phyloP scores from a whole-genome alignment of 1,139 yeast genomes.

The Suhomyces panamericanus region DNA sequence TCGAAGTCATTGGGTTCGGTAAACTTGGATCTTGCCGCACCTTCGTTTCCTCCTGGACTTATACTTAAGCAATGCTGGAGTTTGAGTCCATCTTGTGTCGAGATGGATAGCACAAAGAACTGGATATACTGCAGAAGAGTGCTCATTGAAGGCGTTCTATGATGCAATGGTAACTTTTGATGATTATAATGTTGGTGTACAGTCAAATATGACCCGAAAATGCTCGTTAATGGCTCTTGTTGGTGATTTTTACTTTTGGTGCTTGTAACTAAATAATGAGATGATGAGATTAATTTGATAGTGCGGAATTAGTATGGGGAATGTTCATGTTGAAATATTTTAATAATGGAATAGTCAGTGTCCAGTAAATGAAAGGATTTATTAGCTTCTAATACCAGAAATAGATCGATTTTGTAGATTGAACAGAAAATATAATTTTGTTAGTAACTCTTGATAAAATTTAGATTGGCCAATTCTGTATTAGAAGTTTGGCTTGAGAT shows the following conservation, averaged over 20 bases:
- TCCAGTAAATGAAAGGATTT: too few relatives aligned
- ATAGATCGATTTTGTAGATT: too few relatives aligned
- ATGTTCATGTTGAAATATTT: too few relatives aligned
- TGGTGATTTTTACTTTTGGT: not conserved
- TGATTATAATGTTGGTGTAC: not conserved
- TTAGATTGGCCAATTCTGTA: too few relatives aligned
- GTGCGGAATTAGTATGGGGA: too few relatives aligned
- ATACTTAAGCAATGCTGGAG: conserved; percentile 34
- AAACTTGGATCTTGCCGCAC: conserved; percentile 29
- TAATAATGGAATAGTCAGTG: too few relatives aligned
- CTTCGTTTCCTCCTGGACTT: conserved; percentile 34
- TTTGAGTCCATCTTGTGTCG: conserved; percentile 20
- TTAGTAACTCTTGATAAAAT: too few relatives aligned
- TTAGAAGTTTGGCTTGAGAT: too few relatives aligned
- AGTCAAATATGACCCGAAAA: not conserved
- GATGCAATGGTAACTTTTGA: not conserved
- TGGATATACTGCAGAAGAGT: conserved; percentile 24
- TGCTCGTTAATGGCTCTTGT: not conserved
- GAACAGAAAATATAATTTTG: too few relatives aligned
- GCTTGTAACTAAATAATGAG: too few relatives aligned
- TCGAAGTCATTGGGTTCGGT: conserved; percentile 44
- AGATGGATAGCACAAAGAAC: conserved; percentile 21
- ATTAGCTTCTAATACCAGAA: too few relatives aligned
- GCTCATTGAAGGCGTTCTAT: conserved; percentile 1
- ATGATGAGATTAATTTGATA: too few relatives aligned